phyloP scores from a whole-genome alignment of 129 eudicot species.

The Artemisia argyi region DNA sequence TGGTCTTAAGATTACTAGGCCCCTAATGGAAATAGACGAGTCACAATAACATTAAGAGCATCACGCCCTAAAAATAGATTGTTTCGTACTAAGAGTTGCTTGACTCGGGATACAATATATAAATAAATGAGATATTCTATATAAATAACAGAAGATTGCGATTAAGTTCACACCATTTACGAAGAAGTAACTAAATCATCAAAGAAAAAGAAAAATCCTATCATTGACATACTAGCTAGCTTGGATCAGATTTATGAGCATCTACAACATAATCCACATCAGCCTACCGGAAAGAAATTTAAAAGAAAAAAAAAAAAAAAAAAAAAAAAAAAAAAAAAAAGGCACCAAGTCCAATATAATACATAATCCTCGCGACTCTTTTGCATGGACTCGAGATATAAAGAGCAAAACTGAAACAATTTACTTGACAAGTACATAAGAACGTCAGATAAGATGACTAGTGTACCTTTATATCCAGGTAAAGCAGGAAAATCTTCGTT shows the following conservation, averaged over 20 bases:
- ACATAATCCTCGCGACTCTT: constrained; percentile 1
- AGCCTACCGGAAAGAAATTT: neutral
- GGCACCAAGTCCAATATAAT: constrained; percentile 12
- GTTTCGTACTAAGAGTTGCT: constrained; percentile 10
- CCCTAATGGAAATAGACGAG: neutral
- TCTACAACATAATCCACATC: no score
- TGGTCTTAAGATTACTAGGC: neutral
- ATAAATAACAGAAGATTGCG: neutral
- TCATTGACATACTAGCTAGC: neutral
- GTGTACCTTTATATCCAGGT: constrained; percentile 79
- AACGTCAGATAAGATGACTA: constrained; percentile 18
- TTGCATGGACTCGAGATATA: constrained; percentile 14
- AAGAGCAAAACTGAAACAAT: neutral
- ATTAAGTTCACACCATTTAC: constrained; percentile 6
- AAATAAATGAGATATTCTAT: neutral
- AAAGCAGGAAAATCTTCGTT: constrained; percentile 92
- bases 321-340: constrained; percentile 1
- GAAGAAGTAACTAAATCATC: neutral
- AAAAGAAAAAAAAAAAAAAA: no score
- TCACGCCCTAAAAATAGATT: neutral
- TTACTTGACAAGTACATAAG: neutral
- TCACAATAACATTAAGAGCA: neutral
- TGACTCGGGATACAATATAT: constrained; percentile 3
- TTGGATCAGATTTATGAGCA: no score
- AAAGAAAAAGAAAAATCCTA: constrained; percentile 8